Evolutionary conservation across 257 asterid species (phyloP).

Genomic region (Solanum virginianum): DNA sequence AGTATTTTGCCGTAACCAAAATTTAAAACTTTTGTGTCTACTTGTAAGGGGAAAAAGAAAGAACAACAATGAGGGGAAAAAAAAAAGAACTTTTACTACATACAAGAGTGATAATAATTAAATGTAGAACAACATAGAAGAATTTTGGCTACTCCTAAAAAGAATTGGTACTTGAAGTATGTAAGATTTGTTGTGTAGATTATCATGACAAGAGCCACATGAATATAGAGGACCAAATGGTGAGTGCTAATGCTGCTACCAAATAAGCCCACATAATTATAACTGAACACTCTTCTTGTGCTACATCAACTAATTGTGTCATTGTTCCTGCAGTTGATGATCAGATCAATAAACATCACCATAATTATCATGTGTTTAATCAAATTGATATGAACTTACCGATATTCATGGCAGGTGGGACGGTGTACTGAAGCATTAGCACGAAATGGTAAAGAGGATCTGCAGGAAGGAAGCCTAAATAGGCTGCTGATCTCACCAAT

Average conservation of each 20-base stretch:
- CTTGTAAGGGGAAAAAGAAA: no score
- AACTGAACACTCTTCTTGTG: slow-evolving; percentile 83
- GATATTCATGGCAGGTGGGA: slow-evolving; percentile 91
- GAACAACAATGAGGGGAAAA: no score
- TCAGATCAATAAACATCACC: neutral
- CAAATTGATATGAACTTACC: slow-evolving; percentile 17
- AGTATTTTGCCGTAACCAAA: no score
- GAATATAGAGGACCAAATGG: slow-evolving; percentile 81
- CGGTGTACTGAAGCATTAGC: slow-evolving; percentile 66
- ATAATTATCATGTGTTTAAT: neutral
- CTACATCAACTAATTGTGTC: slow-evolving; percentile 83
- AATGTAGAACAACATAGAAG: no score
- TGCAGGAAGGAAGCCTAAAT: slow-evolving; percentile 56
- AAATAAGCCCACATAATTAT: slow-evolving; percentile 79
- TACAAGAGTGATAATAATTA: no score
- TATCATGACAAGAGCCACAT: slow-evolving; percentile 65
- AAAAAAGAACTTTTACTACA: no score
- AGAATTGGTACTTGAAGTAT: no score
- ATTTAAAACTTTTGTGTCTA: no score
- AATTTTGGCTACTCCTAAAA: no score
- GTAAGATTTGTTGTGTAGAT: no score
- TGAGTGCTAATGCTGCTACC: slow-evolving; percentile 61
- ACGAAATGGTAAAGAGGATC: slow-evolving; percentile 85
- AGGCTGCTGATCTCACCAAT: slow-evolving; percentile 51
- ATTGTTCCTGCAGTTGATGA: slow-evolving; percentile 51